These are phyloP conservation scores for Pleurotus sapidus DNA, from an alignment of 768 basidiomycete species.

Conservation along the genomic window DNA sequence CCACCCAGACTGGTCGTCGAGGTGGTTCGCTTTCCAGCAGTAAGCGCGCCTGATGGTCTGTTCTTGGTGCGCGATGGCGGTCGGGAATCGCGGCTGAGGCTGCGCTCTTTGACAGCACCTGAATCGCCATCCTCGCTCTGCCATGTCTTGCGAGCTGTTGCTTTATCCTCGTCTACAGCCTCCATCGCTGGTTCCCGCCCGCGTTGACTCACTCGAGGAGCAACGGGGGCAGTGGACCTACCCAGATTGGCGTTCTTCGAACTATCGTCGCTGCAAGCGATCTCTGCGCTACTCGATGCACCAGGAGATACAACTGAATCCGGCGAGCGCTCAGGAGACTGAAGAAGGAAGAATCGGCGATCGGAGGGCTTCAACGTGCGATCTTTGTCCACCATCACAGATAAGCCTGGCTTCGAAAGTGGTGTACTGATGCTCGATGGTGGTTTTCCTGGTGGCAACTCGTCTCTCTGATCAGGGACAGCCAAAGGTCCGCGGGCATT, in stretches of 20 bases:
- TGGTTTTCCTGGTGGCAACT: slow-evolving; percentile 1
- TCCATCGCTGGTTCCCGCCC: neutral
- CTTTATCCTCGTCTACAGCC: neutral
- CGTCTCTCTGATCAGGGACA: neutral
- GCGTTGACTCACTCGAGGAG: neutral
- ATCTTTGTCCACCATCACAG: slow-evolving; percentile 3
- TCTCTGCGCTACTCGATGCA: neutral
- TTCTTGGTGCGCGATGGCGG: neutral
- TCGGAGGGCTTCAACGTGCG: slow-evolving; percentile 11
- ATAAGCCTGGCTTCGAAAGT: slow-evolving; percentile 6
- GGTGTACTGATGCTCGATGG: neutral
- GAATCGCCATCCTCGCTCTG: neutral
- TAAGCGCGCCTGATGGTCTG: slow-evolving; percentile 1
- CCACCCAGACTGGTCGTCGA: slow-evolving; percentile 4
- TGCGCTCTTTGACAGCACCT: neutral
- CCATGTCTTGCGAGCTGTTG: neutral
- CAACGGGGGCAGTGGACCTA: neutral
- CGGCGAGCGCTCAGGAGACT: slow-evolving; percentile 10
- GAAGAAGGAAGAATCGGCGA: slow-evolving; percentile 12
- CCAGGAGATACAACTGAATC: neutral
- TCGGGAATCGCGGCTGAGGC: neutral
- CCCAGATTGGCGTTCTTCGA: neutral
- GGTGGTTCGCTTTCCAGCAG: neutral
- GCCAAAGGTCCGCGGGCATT: slow-evolving; percentile 1
- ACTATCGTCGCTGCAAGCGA: too few relatives aligned